Evolutionary conservation across 1,284 basidiomycete species (phyloP).

Genomic region (Ceratobasidium papillatum): DNA sequence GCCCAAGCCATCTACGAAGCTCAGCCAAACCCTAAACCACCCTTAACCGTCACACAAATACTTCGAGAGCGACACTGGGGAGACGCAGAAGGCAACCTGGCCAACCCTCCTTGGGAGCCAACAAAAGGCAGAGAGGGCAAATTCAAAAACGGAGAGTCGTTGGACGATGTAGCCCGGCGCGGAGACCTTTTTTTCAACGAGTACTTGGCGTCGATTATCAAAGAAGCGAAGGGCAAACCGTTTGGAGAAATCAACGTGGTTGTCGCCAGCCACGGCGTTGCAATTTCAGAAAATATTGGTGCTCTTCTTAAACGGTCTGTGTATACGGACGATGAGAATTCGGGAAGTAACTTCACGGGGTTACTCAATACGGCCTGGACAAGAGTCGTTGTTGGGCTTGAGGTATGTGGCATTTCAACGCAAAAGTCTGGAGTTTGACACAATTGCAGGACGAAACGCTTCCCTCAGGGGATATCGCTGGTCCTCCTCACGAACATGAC

Average conservation of each 20-base stretch:
- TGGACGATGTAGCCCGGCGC: constrained; percentile 73
- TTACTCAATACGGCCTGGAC: constrained; percentile 78
- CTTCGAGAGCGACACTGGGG: constrained; percentile 65
- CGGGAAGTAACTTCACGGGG: constrained; percentile 57
- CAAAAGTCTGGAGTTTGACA: not conserved
- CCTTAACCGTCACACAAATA: constrained; percentile 58
- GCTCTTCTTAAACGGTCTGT: constrained; percentile 40
- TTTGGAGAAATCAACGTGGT: constrained; percentile 63
- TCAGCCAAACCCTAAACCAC: constrained; percentile 63
- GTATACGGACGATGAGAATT: not conserved
- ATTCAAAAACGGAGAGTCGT: constrained; percentile 78
- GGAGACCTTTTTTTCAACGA: constrained; percentile 66
- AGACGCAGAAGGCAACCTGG: constrained; percentile 72
- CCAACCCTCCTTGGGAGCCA: constrained; percentile 54
- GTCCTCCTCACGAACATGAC: not conserved
- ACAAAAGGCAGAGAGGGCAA: constrained; percentile 57
- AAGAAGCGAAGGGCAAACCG: constrained; percentile 45
- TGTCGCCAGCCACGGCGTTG: constrained; percentile 82
- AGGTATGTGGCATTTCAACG: constrained; percentile 52
- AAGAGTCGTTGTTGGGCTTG: constrained; percentile 60
- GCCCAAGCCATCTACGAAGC: constrained; percentile 66
- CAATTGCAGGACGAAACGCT: not conserved
- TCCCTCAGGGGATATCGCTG: constrained; percentile 21
- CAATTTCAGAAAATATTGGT: constrained; percentile 64
- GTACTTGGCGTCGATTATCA: constrained; percentile 69